Base-by-base conservation (phyloP, 257 asterid genomes). In the Scutellaria barbata region DNA sequence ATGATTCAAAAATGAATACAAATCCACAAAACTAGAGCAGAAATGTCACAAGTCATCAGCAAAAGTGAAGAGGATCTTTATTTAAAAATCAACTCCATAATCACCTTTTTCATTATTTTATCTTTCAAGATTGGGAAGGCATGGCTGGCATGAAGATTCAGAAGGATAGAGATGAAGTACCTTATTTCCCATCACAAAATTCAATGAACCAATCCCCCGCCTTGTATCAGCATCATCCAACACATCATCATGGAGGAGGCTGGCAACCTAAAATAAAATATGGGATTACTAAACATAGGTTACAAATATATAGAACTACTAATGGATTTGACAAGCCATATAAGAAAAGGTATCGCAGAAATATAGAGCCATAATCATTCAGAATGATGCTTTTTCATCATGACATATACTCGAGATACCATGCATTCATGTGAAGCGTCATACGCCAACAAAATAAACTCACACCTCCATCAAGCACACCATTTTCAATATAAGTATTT, bases 191-290 rank as follows among this genome's bases (percentile, higher is more conserved):
- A 95, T 86, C 54, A 88, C 90, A 76, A 64, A 88, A 75, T 95
- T 95, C 77, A 92, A 76, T 14, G 99, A 92, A 74, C 90, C 89
- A 42, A 95, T 82, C 51, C 99, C 99, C 40, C 98, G 82, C 80
- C 98, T 88, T 13, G 96, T 89, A 65, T 91, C 96, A 66, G 99
- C 99, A 79, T 95, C 99, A 87, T 92, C 99, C 84, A 95, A 78
- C 75, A 95, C 96, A 54, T 95, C 99, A 80, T 95, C 99, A 79
- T 95, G 99, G 67, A 95, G 99, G 82, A 95, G 96, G 84, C 99
- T 95, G 42, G 99, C 98, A 72, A 95, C 98, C 98, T 95, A 80
- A 39, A 39, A 75, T 22, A 50, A 69, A 66, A 52, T 41, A 74
- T 33, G 39, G 20, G 53, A 63, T 76, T 39, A 79, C 64, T 54